Percentiles rank a stretch among this genome's conserved stretches.
These are phyloP conservation scores for Casuarina glauca DNA, from an alignment of 306 rosid genomes.

Conservation along the genomic window DNA sequence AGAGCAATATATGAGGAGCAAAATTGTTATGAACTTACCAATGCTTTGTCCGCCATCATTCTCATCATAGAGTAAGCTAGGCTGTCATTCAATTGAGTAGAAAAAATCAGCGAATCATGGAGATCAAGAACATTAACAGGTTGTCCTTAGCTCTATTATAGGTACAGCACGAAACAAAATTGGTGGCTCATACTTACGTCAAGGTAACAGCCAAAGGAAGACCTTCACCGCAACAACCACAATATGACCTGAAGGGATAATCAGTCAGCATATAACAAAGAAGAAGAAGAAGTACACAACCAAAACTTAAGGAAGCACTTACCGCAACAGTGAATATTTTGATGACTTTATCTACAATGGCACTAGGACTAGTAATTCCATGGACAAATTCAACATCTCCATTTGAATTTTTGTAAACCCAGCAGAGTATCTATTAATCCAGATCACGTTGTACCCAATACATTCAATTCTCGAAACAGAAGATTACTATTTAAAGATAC, in stretches of 20 bases:
- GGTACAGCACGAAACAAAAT: conserved; percentile 16
- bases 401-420: conserved; percentile 49
- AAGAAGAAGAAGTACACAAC: background rate
- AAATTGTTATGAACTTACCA: conserved; percentile 49
- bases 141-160: conserved; percentile 11
- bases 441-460: conserved; percentile 29
- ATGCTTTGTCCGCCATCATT: conserved; percentile 98
- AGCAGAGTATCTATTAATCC: conserved; percentile 68
- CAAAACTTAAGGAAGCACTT: conserved; percentile 43
- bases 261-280: conserved; percentile 26
- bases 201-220: conserved; percentile 97
- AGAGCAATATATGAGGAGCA: conserved; percentile 5
- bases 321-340: conserved; percentile 93
- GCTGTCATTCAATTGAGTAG: conserved; percentile 21
- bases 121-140: conserved; percentile 15
- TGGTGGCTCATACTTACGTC: conserved; percentile 60
- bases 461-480: conserved; percentile 4
- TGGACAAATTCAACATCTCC: conserved; percentile 50
- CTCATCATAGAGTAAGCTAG: conserved; percentile 97
- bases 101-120: conserved; percentile 30
- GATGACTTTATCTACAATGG: conserved; percentile 59
- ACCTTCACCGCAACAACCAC: conserved; percentile 99
- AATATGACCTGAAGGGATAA: conserved; percentile 83
- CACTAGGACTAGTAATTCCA: conserved; percentile 58
- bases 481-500: conserved; percentile 13